A percentile compares a stretch with the other conserved stretches of the same genome.
These are phyloP conservation scores for Fusarium euwallaceae DNA, from an alignment of 2,329 filamentous ascomycete genomes.

Conservation along the genomic window DNA sequence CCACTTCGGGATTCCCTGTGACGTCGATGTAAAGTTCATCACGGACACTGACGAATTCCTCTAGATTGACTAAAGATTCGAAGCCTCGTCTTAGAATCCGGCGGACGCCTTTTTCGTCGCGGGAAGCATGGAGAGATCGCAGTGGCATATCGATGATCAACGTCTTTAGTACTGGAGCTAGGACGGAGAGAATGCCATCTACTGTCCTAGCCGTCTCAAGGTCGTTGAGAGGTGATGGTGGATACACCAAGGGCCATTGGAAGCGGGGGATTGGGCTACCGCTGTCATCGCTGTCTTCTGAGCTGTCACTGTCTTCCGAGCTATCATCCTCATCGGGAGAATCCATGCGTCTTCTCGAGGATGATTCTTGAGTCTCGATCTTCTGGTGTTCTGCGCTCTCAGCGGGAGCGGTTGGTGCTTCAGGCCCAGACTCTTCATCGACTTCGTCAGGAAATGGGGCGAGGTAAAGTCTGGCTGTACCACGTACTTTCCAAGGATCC, in stretches of 20 bases:
- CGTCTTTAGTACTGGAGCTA: conserved; percentile 23
- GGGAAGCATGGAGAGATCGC: conserved; percentile 1
- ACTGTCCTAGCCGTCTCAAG: not conserved
- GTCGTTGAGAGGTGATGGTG: conserved; percentile 14
- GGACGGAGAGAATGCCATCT: conserved; percentile 7
- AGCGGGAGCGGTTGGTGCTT: not conserved
- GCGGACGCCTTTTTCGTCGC: conserved; percentile 1
- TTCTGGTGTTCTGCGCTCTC: not conserved
- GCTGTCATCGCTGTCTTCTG: not conserved
- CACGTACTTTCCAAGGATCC: not conserved
- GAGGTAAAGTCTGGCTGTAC: conserved; percentile 9
- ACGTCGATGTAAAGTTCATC: conserved; percentile 36
- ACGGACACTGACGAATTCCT: conserved; percentile 41
- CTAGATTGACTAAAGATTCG: conserved; percentile 35
- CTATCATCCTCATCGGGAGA: not conserved
- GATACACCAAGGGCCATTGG: not conserved
- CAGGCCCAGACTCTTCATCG: not conserved
- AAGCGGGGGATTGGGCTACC: too few species aligned
- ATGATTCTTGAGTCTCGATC: too few species aligned
- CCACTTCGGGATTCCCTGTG: not conserved
- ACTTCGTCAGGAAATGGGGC: not conserved
- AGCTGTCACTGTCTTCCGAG: not conserved
- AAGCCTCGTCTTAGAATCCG: conserved; percentile 30
- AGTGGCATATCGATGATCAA: conserved; percentile 43
- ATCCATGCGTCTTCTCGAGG: not conserved